Conservation (phyloP, 2,329 filamentous ascomycete species). For the Aureobasidium namibiae region DNA sequence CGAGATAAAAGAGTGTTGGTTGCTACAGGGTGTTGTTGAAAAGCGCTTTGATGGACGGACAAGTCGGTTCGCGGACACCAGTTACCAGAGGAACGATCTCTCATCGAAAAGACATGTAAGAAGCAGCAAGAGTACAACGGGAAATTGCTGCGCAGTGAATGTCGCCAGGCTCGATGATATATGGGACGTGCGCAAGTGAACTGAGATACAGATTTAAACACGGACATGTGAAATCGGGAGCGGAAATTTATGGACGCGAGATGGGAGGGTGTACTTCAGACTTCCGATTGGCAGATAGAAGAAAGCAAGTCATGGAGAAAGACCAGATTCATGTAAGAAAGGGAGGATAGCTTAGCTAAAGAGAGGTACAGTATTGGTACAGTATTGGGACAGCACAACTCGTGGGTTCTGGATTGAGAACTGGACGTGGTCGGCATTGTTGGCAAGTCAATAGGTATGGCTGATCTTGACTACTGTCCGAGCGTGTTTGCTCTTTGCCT, state of each 20-base stretch:
- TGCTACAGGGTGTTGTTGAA: neutral
- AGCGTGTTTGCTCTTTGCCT: neutral
- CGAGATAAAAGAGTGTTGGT: neutral
- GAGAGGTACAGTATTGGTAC: neutral
- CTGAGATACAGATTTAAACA: neutral
- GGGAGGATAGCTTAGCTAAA: neutral
- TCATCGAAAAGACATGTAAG: neutral
- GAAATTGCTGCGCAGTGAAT: neutral
- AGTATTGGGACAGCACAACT: neutral
- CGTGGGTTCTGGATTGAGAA: neutral
- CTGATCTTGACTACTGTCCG: neutral
- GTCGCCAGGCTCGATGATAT: neutral
- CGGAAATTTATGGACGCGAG: neutral
- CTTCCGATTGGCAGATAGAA: neutral
- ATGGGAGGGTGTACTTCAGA: neutral
- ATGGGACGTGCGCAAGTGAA: neutral
- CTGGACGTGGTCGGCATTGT: neutral
- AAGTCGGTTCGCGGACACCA: neutral
- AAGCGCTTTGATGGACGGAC: neutral
- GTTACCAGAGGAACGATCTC: neutral
- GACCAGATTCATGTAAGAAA: neutral
- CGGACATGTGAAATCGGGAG: too few relatives aligned
- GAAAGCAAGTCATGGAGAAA: neutral
- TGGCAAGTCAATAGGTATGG: neutral
- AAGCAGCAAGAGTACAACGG: neutral